Evolutionary conservation across 768 basidiomycete species (phyloP).

Genomic region (Xerocomellus dryophilus): DNA sequence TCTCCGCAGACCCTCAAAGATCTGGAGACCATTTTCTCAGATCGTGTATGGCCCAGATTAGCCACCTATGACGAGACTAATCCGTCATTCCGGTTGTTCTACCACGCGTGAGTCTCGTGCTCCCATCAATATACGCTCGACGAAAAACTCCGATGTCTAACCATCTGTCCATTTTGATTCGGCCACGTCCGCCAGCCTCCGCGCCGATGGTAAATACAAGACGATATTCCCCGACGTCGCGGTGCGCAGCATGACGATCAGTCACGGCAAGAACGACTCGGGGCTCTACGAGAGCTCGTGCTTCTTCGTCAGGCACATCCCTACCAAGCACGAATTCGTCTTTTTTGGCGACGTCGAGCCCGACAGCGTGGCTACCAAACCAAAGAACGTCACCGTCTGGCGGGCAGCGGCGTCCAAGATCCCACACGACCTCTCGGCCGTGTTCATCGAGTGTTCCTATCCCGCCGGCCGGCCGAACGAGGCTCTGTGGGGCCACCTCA

Average conservation of each 20-base stretch:
- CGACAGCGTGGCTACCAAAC: slow-evolving; percentile 61
- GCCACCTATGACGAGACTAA: slow-evolving; percentile 70
- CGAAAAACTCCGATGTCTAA: neutral
- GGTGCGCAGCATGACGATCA: slow-evolving; percentile 63
- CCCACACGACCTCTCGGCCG: slow-evolving; percentile 59
- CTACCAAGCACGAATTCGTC: slow-evolving; percentile 65
- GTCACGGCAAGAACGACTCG: slow-evolving; percentile 59
- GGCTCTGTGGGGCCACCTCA: slow-evolving; percentile 81
- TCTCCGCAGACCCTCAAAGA: slow-evolving; percentile 60
- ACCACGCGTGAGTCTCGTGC: slow-evolving; percentile 52
- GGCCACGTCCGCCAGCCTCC: slow-evolving; percentile 38
- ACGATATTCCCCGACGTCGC: slow-evolving; percentile 54
- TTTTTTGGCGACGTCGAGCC: slow-evolving; percentile 97
- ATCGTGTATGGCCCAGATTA: slow-evolving; percentile 81
- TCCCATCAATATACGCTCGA: neutral
- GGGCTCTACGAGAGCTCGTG: slow-evolving; percentile 75
- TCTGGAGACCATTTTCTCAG: slow-evolving; percentile 71
- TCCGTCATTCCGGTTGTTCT: slow-evolving; percentile 57
- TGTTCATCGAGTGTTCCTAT: slow-evolving; percentile 96
- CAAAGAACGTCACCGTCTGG: slow-evolving; percentile 75
- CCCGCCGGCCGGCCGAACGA: slow-evolving; percentile 66
- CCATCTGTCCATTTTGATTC: neutral
- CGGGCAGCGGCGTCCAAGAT: slow-evolving; percentile 75
- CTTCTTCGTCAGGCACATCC: slow-evolving; percentile 76
- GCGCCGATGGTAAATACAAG: slow-evolving; percentile 51